Evolutionary conservation across 1,139 yeast species (phyloP).

Genomic region (Blastobotrys petasosporus): DNA sequence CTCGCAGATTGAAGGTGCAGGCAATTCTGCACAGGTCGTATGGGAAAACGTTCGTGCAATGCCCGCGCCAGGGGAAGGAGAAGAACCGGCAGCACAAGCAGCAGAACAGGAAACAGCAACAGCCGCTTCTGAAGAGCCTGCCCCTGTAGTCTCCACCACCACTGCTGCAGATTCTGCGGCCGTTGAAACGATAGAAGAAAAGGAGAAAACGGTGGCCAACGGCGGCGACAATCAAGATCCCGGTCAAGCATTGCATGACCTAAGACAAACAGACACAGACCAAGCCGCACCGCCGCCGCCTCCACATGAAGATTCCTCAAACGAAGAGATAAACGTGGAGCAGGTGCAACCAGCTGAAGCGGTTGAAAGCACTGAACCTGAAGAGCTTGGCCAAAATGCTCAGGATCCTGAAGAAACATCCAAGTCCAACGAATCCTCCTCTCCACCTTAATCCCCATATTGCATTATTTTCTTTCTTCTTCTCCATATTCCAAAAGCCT

Average conservation of each 20-base stretch:
- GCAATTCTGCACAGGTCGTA: conserved; percentile 57
- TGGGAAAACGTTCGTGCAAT: conserved; percentile 59
- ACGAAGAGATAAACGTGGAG: neutral
- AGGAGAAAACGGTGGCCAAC: neutral
- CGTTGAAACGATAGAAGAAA: neutral
- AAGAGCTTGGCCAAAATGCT: neutral
- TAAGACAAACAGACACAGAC: neutral
- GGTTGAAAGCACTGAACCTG: neutral
- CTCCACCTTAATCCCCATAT: neutral
- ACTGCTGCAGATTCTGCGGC: neutral
- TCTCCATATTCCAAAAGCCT: neutral
- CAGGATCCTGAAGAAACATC: neutral
- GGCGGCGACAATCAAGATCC: neutral
- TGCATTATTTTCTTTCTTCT: no score
- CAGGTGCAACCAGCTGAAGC: neutral
- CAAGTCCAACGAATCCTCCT: neutral
- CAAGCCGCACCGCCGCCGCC: neutral
- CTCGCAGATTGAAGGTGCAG: conserved; percentile 56
- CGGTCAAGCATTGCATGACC: no score
- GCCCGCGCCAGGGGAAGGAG: conserved; percentile 27
- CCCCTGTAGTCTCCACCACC: neutral
- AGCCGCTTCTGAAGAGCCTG: neutral
- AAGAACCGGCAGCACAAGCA: conserved; percentile 1
- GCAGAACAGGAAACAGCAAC: conserved; percentile 2
- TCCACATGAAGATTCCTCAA: neutral